Conservation (phyloP, 2,329 filamentous ascomycete genomes). For the Aspergillus ibericus region DNA sequence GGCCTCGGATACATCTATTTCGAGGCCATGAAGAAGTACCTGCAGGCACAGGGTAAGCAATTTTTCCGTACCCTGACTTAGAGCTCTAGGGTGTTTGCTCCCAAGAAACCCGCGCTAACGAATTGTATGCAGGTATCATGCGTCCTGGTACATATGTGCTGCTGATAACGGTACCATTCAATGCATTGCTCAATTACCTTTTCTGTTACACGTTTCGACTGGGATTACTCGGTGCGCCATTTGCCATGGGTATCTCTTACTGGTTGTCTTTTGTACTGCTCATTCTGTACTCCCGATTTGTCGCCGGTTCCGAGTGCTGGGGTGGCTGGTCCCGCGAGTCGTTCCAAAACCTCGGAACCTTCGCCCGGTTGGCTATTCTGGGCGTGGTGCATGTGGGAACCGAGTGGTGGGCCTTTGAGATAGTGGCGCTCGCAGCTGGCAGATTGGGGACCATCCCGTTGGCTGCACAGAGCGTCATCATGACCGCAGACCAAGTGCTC, state of each 20-base stretch:
- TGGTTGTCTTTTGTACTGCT: slow-evolving; percentile 80
- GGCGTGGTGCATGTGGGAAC: slow-evolving; percentile 83
- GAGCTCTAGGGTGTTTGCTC: neutral
- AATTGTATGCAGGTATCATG: slow-evolving; percentile 54
- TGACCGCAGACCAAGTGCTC: slow-evolving; percentile 83
- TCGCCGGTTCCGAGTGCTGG: slow-evolving; percentile 76
- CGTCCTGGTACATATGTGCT: slow-evolving; percentile 64
- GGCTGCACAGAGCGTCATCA: slow-evolving; percentile 83
- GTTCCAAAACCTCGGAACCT: slow-evolving; percentile 66
- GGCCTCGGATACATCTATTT: slow-evolving; percentile 87
- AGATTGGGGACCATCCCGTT: slow-evolving; percentile 75
- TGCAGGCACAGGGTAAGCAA: slow-evolving; percentile 56
- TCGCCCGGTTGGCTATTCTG: slow-evolving; percentile 71
- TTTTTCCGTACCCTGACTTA: neutral
- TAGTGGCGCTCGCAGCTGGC: slow-evolving; percentile 79
- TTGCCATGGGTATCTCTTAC: slow-evolving; percentile 82
- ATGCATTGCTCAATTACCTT: slow-evolving; percentile 60
- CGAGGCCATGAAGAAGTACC: slow-evolving; percentile 67
- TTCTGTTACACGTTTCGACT: slow-evolving; percentile 72
- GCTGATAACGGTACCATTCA: slow-evolving; percentile 61
- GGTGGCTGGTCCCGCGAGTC: slow-evolving; percentile 68
- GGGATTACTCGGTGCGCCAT: slow-evolving; percentile 73
- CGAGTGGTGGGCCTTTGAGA: slow-evolving; percentile 95
- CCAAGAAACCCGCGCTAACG: neutral
- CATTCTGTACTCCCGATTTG: slow-evolving; percentile 69